These are phyloP conservation scores for Phyllostachys edulis DNA, from an alignment of 176 grass and related monocot genomes.

Conservation along the genomic window DNA sequence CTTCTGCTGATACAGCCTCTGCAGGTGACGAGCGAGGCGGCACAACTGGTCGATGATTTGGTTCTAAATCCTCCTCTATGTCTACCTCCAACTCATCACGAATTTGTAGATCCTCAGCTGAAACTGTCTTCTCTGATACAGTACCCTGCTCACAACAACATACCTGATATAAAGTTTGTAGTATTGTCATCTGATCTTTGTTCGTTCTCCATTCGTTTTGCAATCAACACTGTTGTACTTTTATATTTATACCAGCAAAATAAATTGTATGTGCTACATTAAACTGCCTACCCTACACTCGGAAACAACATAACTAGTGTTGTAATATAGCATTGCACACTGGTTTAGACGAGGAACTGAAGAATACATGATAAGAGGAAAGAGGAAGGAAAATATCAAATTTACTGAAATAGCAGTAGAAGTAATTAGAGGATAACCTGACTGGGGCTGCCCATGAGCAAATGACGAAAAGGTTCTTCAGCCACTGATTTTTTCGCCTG, in stretches of 20 bases:
- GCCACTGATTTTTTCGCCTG: neutral
- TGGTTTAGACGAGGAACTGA: neutral
- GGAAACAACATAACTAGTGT: neutral
- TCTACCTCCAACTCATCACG: slow-evolving; percentile 20
- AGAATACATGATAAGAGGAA: neutral
- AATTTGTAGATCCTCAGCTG: slow-evolving; percentile 2
- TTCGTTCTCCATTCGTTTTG: neutral
- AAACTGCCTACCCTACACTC: neutral
- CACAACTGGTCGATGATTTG: neutral
- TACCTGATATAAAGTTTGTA: neutral
- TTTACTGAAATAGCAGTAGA: neutral
- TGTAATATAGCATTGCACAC: neutral
- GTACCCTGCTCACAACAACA: neutral
- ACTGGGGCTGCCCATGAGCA: neutral
- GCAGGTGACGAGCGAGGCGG: neutral
- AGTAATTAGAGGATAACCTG: slow-evolving; percentile 7
- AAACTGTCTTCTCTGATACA: slow-evolving; percentile 22
- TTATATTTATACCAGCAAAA: neutral
- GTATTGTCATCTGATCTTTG: neutral
- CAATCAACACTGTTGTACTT: neutral
- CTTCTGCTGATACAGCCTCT: slow-evolving; percentile 40
- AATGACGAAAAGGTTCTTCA: neutral
- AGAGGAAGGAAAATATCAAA: neutral
- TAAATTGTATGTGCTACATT: neutral
- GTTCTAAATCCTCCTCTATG: slow-evolving; percentile 29